A percentile compares a stretch with the other conserved stretches of the same genome.
Evolutionary conservation across 805 yeast species (phyloP).

Genomic region (Kazachstania viticola): DNA sequence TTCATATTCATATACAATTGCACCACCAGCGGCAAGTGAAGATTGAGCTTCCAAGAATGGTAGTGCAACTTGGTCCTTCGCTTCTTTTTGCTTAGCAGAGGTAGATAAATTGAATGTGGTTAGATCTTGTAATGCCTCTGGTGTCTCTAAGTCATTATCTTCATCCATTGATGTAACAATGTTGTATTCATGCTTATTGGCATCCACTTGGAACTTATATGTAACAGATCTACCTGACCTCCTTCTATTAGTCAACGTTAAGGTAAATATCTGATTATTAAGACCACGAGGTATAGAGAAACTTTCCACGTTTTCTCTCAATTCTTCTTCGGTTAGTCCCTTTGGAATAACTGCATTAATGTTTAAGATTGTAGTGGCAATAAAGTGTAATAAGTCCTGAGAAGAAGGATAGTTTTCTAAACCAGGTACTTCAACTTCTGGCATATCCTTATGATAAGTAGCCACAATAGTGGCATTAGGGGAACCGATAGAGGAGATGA

Average conservation of each 20-base stretch:
- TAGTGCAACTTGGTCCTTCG: constrained; percentile 74
- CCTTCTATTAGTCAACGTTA: constrained; percentile 55
- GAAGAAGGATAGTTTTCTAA: constrained; percentile 40
- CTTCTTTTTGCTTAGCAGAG: constrained; percentile 60
- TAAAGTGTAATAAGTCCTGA: constrained; percentile 43
- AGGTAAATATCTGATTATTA: constrained; percentile 36
- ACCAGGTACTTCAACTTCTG: constrained; percentile 23
- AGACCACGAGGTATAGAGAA: constrained; percentile 41
- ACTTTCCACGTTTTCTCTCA: constrained; percentile 29
- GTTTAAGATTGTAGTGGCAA: constrained; percentile 67
- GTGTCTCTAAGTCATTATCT: constrained; percentile 30
- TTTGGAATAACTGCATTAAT: constrained; percentile 34
- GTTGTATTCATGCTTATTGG: constrained; percentile 33
- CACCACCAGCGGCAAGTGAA: constrained; percentile 66
- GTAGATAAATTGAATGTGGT: constrained; percentile 84
- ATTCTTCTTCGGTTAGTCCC: constrained; percentile 35
- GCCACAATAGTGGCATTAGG: constrained; percentile 37
- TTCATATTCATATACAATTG: constrained; percentile 90
- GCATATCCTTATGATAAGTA: constrained; percentile 34
- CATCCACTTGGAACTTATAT: constrained; percentile 44
- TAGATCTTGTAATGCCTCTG: constrained; percentile 50
- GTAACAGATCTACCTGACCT: constrained; percentile 72
- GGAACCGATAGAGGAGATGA: constrained; percentile 39
- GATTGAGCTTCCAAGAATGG: constrained; percentile 88
- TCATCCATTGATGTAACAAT: constrained; percentile 15